Base-by-base conservation (phyloP, 106 monocot species). In the Dendrobium chrysotoxum region DNA sequence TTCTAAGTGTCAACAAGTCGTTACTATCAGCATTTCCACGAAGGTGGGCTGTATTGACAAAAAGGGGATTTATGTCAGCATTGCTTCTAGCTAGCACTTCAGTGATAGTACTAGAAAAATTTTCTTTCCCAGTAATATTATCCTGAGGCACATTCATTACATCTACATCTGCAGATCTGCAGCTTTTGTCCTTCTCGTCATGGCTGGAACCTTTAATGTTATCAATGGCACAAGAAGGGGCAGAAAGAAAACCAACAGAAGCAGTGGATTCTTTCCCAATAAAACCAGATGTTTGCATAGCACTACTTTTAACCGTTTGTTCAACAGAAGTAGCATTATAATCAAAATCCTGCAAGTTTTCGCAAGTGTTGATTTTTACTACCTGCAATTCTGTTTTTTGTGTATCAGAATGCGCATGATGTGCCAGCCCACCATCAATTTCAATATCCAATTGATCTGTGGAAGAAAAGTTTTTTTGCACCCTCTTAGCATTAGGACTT, bases 361-460 rank as follows among this genome's bases (percentile, higher is more conserved):
- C 80, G 47, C 75, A 54, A 79, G 80, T 12, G 6, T 71, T 65
- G 39, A 44, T 28, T 40, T 82, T 64, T 73, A 18, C 31, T 30
- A 79, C 42, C 10, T 41, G 57, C 7, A 72, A 15, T 72, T 17
- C 84, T 76, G 72, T 80, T 72, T 53, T 80, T 53, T 54, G 16
- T 21, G 11, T 72, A 17, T 83, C 75, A 53, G 41, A 30, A 72
- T 17, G 16, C 67, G 82, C 39, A 44, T 75, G 44, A 67, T 40
- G 58, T 30, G 13, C 28, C 68, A 75, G 61, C 65, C 61, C 75
- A 20, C 55, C 79, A 83, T 86, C 85, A 61, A 84, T 21, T 44
- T 91, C 86, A 74, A 67, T 85, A 54, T 82, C 86, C 61, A 83
- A 41, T 5, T 83, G 87, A 78, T 82, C 81, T 75, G 78, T 78